These are phyloP conservation scores for Cyclotella sp. DNA, from an alignment of 108 stramenopile species.

Conservation along the genomic window DNA sequence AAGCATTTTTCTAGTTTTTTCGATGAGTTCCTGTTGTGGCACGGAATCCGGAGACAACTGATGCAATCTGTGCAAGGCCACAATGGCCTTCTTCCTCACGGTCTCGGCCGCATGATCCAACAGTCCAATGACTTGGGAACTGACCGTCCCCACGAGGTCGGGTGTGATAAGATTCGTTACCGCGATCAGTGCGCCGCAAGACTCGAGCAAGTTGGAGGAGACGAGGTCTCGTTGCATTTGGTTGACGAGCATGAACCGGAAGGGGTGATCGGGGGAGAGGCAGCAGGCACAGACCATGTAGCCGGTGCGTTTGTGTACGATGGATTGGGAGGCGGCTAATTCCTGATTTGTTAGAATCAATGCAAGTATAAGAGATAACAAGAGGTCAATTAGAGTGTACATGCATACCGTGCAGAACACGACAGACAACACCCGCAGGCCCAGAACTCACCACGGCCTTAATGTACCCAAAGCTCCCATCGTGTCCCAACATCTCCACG, in stretches of 20 bases:
- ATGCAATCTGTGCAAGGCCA: constrained; percentile 92
- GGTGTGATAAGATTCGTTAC: constrained; percentile 84
- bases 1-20: constrained; percentile 88
- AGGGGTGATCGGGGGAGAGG: constrained; percentile 95
- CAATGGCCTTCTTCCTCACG: constrained; percentile 95
- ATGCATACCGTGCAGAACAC: background rate
- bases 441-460: constrained; percentile 81
- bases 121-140: constrained; percentile 72
- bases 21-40: constrained; percentile 75
- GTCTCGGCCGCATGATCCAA: constrained; percentile 76
- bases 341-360: constrained; percentile 53
- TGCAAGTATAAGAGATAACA: background rate
- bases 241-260: constrained; percentile 99
- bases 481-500: constrained; percentile 99
- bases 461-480: constrained; percentile 96
- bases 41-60: constrained; percentile 88
- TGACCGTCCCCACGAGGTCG: constrained; percentile 95
- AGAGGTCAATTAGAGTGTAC: background rate
- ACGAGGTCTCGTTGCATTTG: constrained; percentile 97
- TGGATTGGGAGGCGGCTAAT: constrained; percentile 89
- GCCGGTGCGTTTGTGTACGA: constrained; percentile 94
- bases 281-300: constrained; percentile 94
- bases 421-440: constrained; percentile 11
- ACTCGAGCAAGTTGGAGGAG: constrained; percentile 92
- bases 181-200: constrained; percentile 90